Evolutionary conservation across 129 eudicot genomes (phyloP).

Genomic region (Cynara cardunculus): DNA sequence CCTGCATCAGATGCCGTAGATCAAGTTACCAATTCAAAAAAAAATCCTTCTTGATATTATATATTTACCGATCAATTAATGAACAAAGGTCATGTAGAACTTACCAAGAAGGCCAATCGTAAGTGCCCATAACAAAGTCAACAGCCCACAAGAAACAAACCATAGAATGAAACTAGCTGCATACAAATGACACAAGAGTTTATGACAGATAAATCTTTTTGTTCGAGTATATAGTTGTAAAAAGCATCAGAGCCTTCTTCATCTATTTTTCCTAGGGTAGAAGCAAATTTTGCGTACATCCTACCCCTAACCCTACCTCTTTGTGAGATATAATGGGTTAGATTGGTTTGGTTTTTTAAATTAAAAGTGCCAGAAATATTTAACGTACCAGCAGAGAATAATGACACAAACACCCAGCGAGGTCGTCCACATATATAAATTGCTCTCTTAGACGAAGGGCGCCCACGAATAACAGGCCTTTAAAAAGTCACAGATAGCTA

Average conservation of each 20-base stretch:
- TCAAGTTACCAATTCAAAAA: constrained; percentile 6
- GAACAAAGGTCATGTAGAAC: neutral
- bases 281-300: neutral
- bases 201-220: neutral
- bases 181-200: neutral
- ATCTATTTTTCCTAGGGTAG: neutral
- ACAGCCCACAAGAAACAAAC: constrained; percentile 68
- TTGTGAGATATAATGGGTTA: neutral
- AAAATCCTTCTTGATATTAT: neutral
- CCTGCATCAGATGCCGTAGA: constrained; percentile 32
- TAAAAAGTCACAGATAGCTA: neutral
- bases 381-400: constrained; percentile 39
- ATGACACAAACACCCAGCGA: constrained; percentile 60
- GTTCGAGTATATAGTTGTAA: neutral
- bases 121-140: constrained; percentile 57
- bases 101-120: constrained; percentile 57
- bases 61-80: neutral
- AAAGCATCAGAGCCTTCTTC: neutral
- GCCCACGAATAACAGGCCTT: constrained; percentile 84
- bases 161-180: constrained; percentile 66
- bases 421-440: constrained; percentile 73
- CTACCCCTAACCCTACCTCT: neutral
- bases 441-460: constrained; percentile 70
- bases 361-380: neutral
- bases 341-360: neutral